Conservation (phyloP, 768 basidiomycete genomes). For the Tulasnella sp. region DNA sequence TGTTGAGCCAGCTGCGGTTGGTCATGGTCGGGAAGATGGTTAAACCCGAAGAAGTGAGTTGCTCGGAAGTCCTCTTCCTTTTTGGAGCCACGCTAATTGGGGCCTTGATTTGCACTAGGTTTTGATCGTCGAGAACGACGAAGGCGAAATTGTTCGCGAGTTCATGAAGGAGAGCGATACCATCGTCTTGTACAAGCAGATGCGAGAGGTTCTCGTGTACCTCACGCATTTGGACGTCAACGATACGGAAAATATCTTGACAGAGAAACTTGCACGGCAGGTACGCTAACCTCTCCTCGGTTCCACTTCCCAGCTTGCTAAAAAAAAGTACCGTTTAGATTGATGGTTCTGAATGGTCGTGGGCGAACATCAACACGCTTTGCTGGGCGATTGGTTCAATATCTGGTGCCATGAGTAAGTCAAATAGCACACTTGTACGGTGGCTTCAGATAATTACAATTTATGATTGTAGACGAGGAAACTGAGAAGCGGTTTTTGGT, state of each 20-base stretch:
- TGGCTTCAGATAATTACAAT: neutral
- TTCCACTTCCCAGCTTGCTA: neutral
- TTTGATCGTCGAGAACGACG: constrained; percentile 96
- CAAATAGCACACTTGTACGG: neutral
- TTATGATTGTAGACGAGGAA: constrained; percentile 64
- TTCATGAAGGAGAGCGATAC: constrained; percentile 98
- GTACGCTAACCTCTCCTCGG: constrained; percentile 26
- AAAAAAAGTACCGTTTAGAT: constrained; percentile 26
- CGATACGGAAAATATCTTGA: constrained; percentile 95
- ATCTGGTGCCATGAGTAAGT: constrained; percentile 95
- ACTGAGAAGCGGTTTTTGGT: constrained; percentile 98
- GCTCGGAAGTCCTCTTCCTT: neutral
- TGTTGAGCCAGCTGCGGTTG: constrained; percentile 82
- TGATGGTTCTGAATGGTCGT: constrained; percentile 96
- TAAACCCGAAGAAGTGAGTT: constrained; percentile 87
- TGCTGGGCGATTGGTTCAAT: constrained; percentile 99
- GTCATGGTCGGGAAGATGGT: constrained; percentile 99
- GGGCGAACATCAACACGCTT: constrained; percentile 97
- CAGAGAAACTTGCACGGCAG: constrained; percentile 94
- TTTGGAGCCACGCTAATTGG: neutral
- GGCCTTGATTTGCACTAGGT: constrained; percentile 41
- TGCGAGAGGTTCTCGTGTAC: constrained; percentile 96
- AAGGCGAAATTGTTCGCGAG: constrained; percentile 98
- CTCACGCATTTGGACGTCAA: constrained; percentile 92
- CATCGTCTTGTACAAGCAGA: constrained; percentile 96